Evolutionary conservation across 2,329 filamentous ascomycete species (phyloP), one percentile per base, ranked within the genome.

Genomic region (Stachybotrys echinatus): DNA sequence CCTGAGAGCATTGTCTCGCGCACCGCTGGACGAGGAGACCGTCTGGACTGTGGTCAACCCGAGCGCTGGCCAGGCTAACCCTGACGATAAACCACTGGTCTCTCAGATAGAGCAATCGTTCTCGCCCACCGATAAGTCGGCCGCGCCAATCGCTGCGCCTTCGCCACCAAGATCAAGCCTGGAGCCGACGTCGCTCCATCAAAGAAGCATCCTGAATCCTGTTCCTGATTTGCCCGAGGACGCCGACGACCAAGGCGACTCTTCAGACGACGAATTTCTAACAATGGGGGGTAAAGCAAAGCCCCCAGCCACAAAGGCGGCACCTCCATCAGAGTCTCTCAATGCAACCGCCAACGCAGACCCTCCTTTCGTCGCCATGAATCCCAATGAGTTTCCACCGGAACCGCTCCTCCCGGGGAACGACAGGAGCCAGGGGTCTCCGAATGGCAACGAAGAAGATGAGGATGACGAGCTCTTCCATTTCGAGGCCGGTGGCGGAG

Each of bases 41-140:
- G 68, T 75, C n/a, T 79, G 75, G 75, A 77, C 74, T 5, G 69
- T 77, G 20, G 73, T 79, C 6, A 73, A 69, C 48, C 60, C 67
- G 5, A 64, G 61, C 19, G 49, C 58, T 12, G 66, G 69, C 23
- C 58, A 64, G 38, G 47, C 51, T 21, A 48, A 54, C 12, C 42
- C 17, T 20, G 6, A 10, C 10, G 19, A 40, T 18, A n/a, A 40
- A 40, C 10, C n/a, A 7, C 17, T 14, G 37, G 20, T 22, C 12
- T 31, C 49, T 19, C 20, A 40, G 17, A n/a, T 12, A 4, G 38
- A 40, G 38, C 17, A 7, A 10, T 8, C 19, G 18, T 18, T 40
- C 12, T 20, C 38, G 17, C 17, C 38, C 38, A 40, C 17, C 17
- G 38, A 18, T 48, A 38, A 51, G 39, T 48, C 49, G 6, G 49